These are phyloP conservation scores for Phytophthora tentaculata DNA, from an alignment of 352 stramenopile genomes.

Conservation along the genomic window DNA sequence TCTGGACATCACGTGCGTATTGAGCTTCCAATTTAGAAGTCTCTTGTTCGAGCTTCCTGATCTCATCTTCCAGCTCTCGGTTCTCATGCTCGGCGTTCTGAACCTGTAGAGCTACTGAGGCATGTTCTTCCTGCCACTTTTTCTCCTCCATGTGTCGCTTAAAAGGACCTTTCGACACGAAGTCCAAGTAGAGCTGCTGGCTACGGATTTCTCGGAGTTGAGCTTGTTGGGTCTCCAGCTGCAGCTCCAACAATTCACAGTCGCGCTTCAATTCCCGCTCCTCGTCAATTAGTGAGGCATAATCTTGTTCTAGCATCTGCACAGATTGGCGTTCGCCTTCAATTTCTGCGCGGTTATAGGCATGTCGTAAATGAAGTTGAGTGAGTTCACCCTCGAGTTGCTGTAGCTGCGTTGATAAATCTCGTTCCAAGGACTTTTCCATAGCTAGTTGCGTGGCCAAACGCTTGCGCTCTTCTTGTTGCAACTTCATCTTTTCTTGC, in stretches of 20 bases:
- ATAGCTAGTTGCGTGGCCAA: slow-evolving; percentile 45
- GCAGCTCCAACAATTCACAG: slow-evolving; percentile 44
- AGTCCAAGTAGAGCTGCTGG: slow-evolving; percentile 63
- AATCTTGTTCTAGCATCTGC: slow-evolving; percentile 55
- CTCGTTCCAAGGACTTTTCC: slow-evolving; percentile 50
- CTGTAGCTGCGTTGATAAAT: slow-evolving; percentile 41
- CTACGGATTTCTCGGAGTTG: slow-evolving; percentile 53
- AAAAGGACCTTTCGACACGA: slow-evolving; percentile 58
- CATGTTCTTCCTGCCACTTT: slow-evolving; percentile 60
- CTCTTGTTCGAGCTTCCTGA: slow-evolving; percentile 45
- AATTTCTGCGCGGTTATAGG: slow-evolving; percentile 45
- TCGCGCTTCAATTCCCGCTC: slow-evolving; percentile 52
- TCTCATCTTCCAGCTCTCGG: slow-evolving; percentile 45
- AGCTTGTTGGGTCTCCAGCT: slow-evolving; percentile 49
- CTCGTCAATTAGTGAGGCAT: slow-evolving; percentile 47
- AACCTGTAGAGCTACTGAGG: slow-evolving; percentile 33
- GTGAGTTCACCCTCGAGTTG: slow-evolving; percentile 49
- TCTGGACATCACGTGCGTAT: slow-evolving; percentile 40
- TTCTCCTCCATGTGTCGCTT: slow-evolving; percentile 72
- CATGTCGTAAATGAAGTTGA: slow-evolving; percentile 39
- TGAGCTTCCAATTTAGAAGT: slow-evolving; percentile 45
- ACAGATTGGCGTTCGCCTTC: slow-evolving; percentile 48
- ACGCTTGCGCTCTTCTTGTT: slow-evolving; percentile 23
- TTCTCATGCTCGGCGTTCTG: slow-evolving; percentile 52
- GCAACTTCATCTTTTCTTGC: slow-evolving; percentile 28